phyloP scores from a whole-genome alignment of 106 monocot species.

The Narthecium ossifragum region DNA sequence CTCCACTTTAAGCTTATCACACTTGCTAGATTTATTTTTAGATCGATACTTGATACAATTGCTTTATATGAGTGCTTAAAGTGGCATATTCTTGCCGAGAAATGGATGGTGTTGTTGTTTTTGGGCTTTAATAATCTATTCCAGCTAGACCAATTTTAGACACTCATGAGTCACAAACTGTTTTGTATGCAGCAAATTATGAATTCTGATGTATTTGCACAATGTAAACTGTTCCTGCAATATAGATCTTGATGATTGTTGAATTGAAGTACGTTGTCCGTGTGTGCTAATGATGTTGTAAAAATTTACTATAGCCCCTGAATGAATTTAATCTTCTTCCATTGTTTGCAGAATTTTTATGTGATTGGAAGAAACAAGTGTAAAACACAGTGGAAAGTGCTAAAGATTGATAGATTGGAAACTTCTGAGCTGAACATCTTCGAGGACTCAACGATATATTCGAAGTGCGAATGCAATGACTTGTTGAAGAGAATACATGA shows the following conservation, averaged over 20 bases:
- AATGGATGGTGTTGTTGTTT: too few relatives aligned
- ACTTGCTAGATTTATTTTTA: too few relatives aligned
- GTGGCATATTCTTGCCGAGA: too few relatives aligned
- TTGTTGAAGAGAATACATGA: slow-evolving; percentile 61
- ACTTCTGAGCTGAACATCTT: slow-evolving; percentile 65
- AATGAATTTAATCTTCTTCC: not conserved
- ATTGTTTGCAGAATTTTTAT: slow-evolving; percentile 65
- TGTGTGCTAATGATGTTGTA: not conserved
- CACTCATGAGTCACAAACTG: too few relatives aligned
- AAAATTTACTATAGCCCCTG: not conserved
- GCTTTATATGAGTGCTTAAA: too few relatives aligned
- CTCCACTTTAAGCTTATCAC: too few relatives aligned
- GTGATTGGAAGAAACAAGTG: slow-evolving; percentile 78
- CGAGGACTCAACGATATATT: slow-evolving; percentile 56
- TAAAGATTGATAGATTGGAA: slow-evolving; percentile 69
- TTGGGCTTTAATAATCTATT: too few relatives aligned
- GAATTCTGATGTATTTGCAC: not conserved
- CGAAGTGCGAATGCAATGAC: slow-evolving; percentile 43
- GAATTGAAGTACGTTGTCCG: not conserved
- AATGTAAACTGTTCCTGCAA: not conserved
- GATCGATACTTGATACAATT: too few relatives aligned
- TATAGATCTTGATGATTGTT: not conserved
- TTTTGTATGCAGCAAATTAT: not conserved
- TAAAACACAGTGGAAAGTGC: slow-evolving; percentile 58
- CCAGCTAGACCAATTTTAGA: too few relatives aligned